phyloP scores from a whole-genome alignment of 345 rosid genomes.

The Salix purpurea region DNA sequence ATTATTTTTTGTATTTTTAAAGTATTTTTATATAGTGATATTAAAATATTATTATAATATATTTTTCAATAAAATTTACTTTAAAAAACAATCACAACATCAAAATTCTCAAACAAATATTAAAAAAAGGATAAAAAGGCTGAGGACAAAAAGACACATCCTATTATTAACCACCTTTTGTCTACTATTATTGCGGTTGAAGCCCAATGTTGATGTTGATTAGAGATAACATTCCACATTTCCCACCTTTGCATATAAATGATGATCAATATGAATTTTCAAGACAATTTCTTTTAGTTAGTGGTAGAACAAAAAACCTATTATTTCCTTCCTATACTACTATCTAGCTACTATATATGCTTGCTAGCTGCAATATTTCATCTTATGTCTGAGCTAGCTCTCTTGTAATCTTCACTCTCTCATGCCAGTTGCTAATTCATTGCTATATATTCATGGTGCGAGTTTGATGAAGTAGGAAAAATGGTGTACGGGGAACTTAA shows the following conservation, averaged over 20 bases:
- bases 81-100: no score
- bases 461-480: neutral
- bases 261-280: conserved; percentile 13
- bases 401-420: neutral
- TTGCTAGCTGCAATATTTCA: neutral
- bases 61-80: no score
- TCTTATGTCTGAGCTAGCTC: neutral
- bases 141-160: conserved; percentile 13
- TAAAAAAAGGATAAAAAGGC: conserved; percentile 8
- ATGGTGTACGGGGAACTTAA: conserved; percentile 29
- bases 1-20: no score
- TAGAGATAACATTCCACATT: conserved; percentile 30
- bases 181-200: conserved; percentile 2
- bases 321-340: neutral
- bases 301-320: neutral
- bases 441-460: conserved; percentile 2
- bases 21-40: no score
- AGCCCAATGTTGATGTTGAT: conserved; percentile 31
- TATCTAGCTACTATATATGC: neutral
- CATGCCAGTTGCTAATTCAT: neutral
- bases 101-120: no score
- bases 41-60: no score
- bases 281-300: neutral
- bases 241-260: conserved; percentile 20
- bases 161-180: conserved; percentile 28